Base-by-base conservation (phyloP, 2,329 filamentous ascomycete genomes). In the Sclerotinia nivalis region DNA sequence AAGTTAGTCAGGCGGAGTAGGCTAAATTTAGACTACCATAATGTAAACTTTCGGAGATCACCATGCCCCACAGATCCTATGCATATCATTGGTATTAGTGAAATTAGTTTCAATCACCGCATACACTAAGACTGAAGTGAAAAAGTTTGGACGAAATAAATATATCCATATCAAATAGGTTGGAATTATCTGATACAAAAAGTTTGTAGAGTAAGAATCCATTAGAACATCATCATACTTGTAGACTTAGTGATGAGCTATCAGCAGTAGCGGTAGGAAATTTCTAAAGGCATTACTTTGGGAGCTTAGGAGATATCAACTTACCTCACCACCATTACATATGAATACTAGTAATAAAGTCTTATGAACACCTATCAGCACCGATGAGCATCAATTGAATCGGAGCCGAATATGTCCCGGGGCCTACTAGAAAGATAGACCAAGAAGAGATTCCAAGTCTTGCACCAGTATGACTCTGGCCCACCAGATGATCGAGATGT, bases 1-100 rank as follows among this genome's bases (percentile, higher is more conserved):
- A 62, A 45, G 45, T 62, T 50, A 50, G 25, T 37, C 12, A 5
- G 45, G 8, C 4, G 45, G 22, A 50, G 13, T 37, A 1, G 22
- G 31, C 60, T 50, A 62, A 50, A 50, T 50, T 62, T 62, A 62
- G 60, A 62, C 20, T 50, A 37, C 3, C 20, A 47, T 34, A 25
- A 58, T 2, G 7, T 25, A 40, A 25, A 37, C 22, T 9, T 50
- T 64, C 47, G 31, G 60, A 64, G 60, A 31, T 52, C 50, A 12
- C 8, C 22, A 20, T 7, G 31, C 12, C 47, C 31, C 47, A 52
- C 60, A 50, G 6, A n/a, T 37, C 25, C 13, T 31, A 52, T 64
- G 22, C 60, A 52, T 50, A 25, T 28, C 31, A 52, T 52, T 8
- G 4, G 6, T 34, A n/a, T n/a, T n/a, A 37, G 60, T 64, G 13